Percentiles rank a stretch among this genome's conserved stretches.
These are phyloP conservation scores for Mycena rosella DNA, from an alignment of 768 basidiomycete genomes.

Conservation along the genomic window DNA sequence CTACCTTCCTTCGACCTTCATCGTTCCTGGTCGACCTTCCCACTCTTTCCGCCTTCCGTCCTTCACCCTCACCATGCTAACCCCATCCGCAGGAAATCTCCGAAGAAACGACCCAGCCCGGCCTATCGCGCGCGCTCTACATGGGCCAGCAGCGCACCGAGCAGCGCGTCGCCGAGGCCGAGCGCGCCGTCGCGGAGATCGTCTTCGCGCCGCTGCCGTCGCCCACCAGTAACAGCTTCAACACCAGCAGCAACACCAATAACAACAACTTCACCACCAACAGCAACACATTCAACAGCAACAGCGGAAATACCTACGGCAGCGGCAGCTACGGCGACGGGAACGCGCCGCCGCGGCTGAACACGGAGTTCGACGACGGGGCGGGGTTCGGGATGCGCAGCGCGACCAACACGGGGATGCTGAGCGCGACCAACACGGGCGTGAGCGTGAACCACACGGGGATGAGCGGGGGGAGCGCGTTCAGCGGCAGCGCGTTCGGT, in stretches of 20 bases:
- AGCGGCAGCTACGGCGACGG: too few species aligned
- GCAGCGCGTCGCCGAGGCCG: constrained; percentile 72
- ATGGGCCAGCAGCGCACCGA: constrained; percentile 74
- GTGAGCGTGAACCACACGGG: constrained; percentile 1
- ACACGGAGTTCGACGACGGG: constrained; percentile 19
- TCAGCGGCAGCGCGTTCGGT: background rate
- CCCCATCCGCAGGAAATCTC: constrained; percentile 73
- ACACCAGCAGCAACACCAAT: too few species aligned
- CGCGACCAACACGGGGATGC: constrained; percentile 9
- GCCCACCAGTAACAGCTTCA: too few species aligned
- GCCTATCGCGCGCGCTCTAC: constrained; percentile 81
- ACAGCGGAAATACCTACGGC: too few species aligned
- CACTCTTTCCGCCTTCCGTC: too few species aligned
- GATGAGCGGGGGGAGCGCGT: background rate
- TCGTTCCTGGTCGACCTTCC: too few species aligned
- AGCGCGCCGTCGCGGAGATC: constrained; percentile 67
- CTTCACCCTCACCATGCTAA: background rate
- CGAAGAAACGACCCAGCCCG: constrained; percentile 84
- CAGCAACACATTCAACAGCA: too few species aligned
- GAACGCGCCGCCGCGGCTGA: constrained; percentile 20
- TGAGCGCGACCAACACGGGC: constrained; percentile 7
- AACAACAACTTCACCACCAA: too few species aligned
- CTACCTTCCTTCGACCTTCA: background rate
- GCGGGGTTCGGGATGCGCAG: constrained; percentile 1
- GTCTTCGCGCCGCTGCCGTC: constrained; percentile 56